These are phyloP conservation scores for Jatropha curcas DNA, from an alignment of 345 rosid genomes.

Conservation along the genomic window DNA sequence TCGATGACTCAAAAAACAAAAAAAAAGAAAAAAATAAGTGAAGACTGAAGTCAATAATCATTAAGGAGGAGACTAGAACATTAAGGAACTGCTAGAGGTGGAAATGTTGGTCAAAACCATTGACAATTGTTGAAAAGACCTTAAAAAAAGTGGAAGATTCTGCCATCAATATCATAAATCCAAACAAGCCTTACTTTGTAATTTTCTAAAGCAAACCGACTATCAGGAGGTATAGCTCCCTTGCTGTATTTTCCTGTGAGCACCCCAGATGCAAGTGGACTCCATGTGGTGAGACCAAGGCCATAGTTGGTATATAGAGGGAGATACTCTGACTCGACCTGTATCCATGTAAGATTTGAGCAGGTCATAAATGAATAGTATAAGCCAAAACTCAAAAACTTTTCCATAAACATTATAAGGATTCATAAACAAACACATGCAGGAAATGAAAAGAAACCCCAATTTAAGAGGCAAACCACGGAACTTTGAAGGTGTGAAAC, in stretches of 20 bases:
- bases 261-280: slow-evolving; percentile 97
- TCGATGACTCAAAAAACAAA: neutral
- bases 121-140: neutral
- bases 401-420: neutral
- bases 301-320: slow-evolving; percentile 85
- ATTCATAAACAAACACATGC: neutral
- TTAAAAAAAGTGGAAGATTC: neutral
- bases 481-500: too few species aligned
- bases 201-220: slow-evolving; percentile 93
- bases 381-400: neutral
- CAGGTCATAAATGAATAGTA: neutral
- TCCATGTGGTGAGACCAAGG: slow-evolving; percentile 96
- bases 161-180: neutral
- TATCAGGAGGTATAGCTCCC: slow-evolving; percentile 83
- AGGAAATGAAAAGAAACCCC: neutral
- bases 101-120: neutral
- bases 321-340: slow-evolving; percentile 92
- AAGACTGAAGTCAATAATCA: neutral
- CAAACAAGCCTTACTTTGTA: slow-evolving; percentile 54
- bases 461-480: neutral
- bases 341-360: slow-evolving; percentile 22
- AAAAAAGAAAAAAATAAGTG: neutral
- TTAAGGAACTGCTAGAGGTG: neutral
- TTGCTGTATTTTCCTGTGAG: slow-evolving; percentile 95
- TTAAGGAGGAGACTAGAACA: neutral